phyloP scores from a whole-genome alignment of 371 early-diverging fungal genomes.

The Quaeritorhiza haematococci region DNA sequence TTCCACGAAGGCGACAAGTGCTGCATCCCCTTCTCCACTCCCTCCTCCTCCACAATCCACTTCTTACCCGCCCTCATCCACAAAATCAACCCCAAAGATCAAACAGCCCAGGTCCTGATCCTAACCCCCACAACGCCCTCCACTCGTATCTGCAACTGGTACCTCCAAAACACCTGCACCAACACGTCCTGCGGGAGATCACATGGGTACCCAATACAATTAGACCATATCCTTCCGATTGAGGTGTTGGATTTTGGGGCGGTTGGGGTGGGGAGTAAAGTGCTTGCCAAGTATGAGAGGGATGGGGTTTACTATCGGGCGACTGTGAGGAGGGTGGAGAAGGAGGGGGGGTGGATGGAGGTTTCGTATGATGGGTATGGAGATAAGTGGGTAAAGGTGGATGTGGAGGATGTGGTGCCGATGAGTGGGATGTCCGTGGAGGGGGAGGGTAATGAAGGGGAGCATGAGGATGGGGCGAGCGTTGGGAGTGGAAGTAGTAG shows the following conservation, averaged over 20 bases:
- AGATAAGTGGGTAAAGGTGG: not conserved
- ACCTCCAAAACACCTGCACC: not conserved
- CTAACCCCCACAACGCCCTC: not conserved
- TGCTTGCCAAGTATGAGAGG: not conserved
- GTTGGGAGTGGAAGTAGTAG: not conserved
- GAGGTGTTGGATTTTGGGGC: not conserved
- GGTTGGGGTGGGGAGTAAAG: not conserved
- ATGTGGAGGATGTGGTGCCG: not conserved
- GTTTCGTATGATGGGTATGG: not conserved
- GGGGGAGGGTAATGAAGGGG: not conserved
- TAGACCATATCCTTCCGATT: not conserved
- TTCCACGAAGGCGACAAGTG: no score
- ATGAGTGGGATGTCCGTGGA: not conserved
- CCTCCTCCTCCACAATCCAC: no score
- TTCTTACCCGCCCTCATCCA: no score
- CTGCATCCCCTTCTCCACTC: no score
- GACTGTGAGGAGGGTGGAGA: not conserved
- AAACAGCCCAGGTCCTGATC: not conserved
- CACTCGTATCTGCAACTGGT: not conserved
- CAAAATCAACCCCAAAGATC: not conserved
- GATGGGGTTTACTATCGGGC: constrained; percentile 2
- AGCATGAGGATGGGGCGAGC: not conserved
- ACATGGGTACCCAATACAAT: not conserved
- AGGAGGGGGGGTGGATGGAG: not conserved
- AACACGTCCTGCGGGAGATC: not conserved